Base-by-base conservation (phyloP, 805 yeast genomes). In the Blastobotrys parvus region DNA sequence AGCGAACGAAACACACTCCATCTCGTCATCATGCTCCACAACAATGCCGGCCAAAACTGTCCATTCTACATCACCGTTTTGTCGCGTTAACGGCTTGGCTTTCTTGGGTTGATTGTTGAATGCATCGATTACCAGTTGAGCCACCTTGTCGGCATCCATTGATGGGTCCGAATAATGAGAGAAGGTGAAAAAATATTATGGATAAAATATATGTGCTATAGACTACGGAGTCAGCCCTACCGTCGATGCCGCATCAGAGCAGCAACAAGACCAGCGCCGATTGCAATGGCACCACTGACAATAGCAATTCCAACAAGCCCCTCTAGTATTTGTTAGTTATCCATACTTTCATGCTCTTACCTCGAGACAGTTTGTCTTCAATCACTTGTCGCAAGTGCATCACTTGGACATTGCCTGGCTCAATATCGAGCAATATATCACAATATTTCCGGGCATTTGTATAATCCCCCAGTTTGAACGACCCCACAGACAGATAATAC, bases 291-390 rank as follows among this genome's bases (percentile, higher is more conserved):
- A 16, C 96, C 95, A 20, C 94, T 84, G 0, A 87, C 80, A 21
- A 92, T 70, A 0, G 95, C 95, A 42, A 90, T 66, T 1, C 97
- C 97, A 45, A 87, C 75, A 44, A 90, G 68, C 0, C 97, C 95
- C 58, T 94, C 96, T 52, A 36, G n/a, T 7, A 30, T 40, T 35
- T 27, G 39, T 33, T 39, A 15, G 3, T 27, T 19, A 20, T 21
- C 19, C 15, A 16, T 8, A 19, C 25, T 27, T 36, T 15, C 21
- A 25, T 10, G 31, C 6, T 53, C 63, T 25, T 42, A 61, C 65
- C 68, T 54, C 74, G 77, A 25, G 94, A 82, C 33, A 92, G 77
- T 58, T 80, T 82, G 51, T 82, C 89, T 47, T 88, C 95, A 19
- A 92, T 83, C 56, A 81, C 80, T 45, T 75, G 72, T 53, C 83